A percentile compares a stretch with the other conserved stretches of the same genome.
Evolutionary conservation across 768 basidiomycete genomes (phyloP).

Genomic region (Hericium alpestre): DNA sequence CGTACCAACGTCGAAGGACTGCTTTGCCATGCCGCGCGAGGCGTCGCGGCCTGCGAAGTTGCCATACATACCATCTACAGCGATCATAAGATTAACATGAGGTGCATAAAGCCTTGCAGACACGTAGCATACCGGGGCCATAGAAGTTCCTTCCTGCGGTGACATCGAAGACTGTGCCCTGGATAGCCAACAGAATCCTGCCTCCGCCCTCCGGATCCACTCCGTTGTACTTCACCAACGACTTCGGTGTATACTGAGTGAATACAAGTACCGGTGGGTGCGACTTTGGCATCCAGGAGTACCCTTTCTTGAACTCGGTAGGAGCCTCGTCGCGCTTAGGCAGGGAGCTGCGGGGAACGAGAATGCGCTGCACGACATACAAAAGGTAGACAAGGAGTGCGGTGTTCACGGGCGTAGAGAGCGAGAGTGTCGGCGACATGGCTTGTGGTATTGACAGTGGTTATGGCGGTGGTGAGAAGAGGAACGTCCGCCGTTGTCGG

Average conservation of each 20-base stretch:
- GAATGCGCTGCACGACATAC: slow-evolving; percentile 62
- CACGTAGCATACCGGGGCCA: slow-evolving; percentile 65
- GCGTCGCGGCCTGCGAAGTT: slow-evolving; percentile 97
- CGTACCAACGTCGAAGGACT: slow-evolving; percentile 87
- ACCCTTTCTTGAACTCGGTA: slow-evolving; percentile 67
- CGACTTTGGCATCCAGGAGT: slow-evolving; percentile 84
- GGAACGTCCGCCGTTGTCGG: too few species aligned
- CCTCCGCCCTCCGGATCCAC: slow-evolving; percentile 18
- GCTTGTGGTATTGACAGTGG: neutral
- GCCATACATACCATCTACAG: slow-evolving; percentile 85
- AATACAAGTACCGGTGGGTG: slow-evolving; percentile 75
- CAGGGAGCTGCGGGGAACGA: slow-evolving; percentile 55
- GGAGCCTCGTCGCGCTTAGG: slow-evolving; percentile 35
- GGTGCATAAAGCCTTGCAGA: neutral
- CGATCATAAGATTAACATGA: neutral
- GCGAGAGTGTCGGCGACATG: slow-evolving; percentile 20
- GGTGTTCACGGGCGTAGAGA: slow-evolving; percentile 70
- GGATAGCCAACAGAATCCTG: slow-evolving; percentile 79
- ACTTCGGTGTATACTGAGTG: slow-evolving; percentile 69
- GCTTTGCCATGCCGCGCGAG: slow-evolving; percentile 94
- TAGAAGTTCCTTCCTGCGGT: slow-evolving; percentile 85
- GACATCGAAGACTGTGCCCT: slow-evolving; percentile 87
- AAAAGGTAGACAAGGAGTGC: slow-evolving; percentile 69
- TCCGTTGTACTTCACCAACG: slow-evolving; percentile 58
- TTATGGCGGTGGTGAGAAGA: too few species aligned